phyloP scores from a whole-genome alignment of 2,329 filamentous ascomycete genomes.

The Aspergillus costaricaensis region DNA sequence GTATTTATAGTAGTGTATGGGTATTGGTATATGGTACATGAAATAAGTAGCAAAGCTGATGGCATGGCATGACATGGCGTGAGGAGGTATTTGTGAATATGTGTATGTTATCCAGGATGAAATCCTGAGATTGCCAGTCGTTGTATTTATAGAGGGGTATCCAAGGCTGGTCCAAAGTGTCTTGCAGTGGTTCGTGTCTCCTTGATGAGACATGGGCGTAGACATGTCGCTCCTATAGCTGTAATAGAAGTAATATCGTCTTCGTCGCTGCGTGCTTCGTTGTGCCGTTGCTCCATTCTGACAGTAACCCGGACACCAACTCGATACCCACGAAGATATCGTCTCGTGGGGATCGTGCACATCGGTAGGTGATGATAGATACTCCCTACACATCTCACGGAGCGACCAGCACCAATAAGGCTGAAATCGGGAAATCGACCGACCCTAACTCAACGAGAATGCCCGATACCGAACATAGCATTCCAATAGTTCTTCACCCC shows the following conservation, averaged over 20 bases:
- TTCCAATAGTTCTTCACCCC: constrained; percentile 38
- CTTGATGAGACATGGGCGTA: too few species aligned
- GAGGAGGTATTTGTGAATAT: background rate
- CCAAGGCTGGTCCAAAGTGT: too few species aligned
- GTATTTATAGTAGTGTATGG: background rate
- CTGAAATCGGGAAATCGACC: background rate
- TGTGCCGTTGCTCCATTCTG: background rate
- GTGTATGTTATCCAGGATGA: too few species aligned
- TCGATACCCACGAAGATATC: background rate
- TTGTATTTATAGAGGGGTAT: background rate
- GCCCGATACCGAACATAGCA: constrained; percentile 30
- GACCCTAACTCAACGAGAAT: background rate
- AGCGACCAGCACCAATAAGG: background rate
- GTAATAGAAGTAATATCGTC: background rate
- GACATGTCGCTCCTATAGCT: background rate
- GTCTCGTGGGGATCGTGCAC: too few species aligned
- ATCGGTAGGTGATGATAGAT: background rate
- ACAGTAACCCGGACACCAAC: background rate
- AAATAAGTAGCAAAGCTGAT: background rate
- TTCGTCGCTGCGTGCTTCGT: background rate
- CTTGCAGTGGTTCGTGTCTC: too few species aligned
- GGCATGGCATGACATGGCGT: background rate
- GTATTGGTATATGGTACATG: background rate
- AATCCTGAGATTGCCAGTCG: background rate
- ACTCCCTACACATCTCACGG: too few species aligned